Conservation (phyloP, 306 rosid species). For the Malus sieversii region DNA sequence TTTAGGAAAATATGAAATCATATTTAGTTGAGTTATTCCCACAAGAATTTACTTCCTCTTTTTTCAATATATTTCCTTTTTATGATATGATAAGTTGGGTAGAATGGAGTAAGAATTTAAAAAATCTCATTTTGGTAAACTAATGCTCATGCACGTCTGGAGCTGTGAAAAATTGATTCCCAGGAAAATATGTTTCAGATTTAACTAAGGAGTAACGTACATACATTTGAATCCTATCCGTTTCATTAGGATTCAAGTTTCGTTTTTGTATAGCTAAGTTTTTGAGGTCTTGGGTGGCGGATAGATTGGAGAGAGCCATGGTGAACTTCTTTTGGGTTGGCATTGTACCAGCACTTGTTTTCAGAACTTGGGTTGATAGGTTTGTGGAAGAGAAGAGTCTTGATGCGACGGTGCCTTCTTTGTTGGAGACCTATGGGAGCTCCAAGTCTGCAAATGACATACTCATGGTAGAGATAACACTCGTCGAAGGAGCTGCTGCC, state of each 20-base stretch:
- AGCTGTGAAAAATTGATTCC: no score
- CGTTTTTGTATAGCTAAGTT: background rate
- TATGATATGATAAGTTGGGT: no score
- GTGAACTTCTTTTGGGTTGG: slow-evolving; percentile 33
- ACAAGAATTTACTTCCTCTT: no score
- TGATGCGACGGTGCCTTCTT: slow-evolving; percentile 48
- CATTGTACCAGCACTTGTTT: slow-evolving; percentile 30
- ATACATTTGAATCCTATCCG: no score
- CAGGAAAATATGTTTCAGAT: no score
- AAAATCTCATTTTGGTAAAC: no score
- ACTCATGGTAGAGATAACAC: slow-evolving; percentile 66
- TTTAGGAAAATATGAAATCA: no score
- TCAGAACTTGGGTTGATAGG: slow-evolving; percentile 44
- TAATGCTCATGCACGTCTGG: no score
- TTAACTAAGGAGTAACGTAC: no score
- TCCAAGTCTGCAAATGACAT: slow-evolving; percentile 17
- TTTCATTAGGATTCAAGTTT: background rate
- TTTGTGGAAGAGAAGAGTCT: slow-evolving; percentile 17
- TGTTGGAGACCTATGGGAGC: slow-evolving; percentile 41
- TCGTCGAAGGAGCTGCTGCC: slow-evolving; percentile 56
- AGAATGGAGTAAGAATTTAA: no score
- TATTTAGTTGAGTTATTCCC: no score
- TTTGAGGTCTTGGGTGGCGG: slow-evolving; percentile 9
- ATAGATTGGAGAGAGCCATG: slow-evolving; percentile 28
- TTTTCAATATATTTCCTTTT: no score